These are phyloP conservation scores for Mortierella sp. DNA, from an alignment of 371 early-diverging fungal species.

Conservation along the genomic window DNA sequence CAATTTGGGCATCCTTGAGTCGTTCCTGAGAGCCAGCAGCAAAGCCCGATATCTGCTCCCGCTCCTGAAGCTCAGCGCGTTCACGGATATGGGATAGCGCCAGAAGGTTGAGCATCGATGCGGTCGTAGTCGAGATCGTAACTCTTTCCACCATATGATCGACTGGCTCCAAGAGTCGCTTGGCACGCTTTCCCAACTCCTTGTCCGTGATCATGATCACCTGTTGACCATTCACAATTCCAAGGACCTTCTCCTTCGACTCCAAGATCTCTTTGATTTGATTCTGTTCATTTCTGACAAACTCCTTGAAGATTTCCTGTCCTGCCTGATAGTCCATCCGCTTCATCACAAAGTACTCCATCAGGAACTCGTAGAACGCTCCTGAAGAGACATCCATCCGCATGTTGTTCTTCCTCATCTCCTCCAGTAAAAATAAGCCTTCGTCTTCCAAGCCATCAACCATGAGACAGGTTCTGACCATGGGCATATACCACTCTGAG, in stretches of 20 bases:
- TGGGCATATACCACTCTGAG: conserved; percentile 44
- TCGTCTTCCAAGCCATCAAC: conserved; percentile 39
- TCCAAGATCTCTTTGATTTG: conserved; percentile 16
- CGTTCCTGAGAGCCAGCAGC: conserved; percentile 25
- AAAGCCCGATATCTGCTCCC: conserved; percentile 31
- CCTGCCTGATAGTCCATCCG: conserved; percentile 32
- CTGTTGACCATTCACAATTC: neutral
- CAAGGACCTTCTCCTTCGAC: conserved; percentile 4
- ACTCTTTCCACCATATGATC: conserved; percentile 35
- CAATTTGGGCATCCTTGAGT: conserved; percentile 29
- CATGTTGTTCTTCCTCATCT: conserved; percentile 31
- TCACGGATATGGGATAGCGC: conserved; percentile 38
- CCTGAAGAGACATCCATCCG: conserved; percentile 4
- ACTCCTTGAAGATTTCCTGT: conserved; percentile 32
- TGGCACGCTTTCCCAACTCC: conserved; percentile 13
- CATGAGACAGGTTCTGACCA: conserved; percentile 46
- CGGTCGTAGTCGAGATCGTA: conserved; percentile 31
- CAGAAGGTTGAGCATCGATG: conserved; percentile 45
- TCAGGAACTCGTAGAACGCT: conserved; percentile 41
- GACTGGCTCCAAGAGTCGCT: conserved; percentile 10
- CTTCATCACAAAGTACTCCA: conserved; percentile 41
- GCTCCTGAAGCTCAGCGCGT: conserved; percentile 19
- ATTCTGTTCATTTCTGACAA: conserved; percentile 26
- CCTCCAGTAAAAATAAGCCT: conserved; percentile 34
- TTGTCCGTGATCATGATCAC: conserved; percentile 18